Evolutionary conservation across 805 yeast genomes (phyloP), one percentile per base, ranked within the genome.

Genomic region (Kazachstania kunashirensis): DNA sequence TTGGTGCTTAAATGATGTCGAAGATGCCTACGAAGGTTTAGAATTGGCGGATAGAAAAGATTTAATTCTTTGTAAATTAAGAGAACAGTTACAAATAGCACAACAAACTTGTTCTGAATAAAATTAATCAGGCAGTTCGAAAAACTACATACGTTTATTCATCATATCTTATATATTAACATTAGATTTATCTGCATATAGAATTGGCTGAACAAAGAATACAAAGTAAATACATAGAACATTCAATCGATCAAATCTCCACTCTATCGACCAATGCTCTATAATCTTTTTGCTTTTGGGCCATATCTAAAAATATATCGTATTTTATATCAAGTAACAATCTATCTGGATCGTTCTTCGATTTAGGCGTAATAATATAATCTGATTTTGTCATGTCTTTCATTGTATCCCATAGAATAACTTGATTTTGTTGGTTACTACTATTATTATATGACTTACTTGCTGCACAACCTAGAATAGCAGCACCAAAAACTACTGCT

Each of bases 401-500:
- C 98, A 92, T 92, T 26, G 81, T 77, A 25, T 76, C 73, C 97
- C 97, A 89, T 40, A 92, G 66, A 38, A 68, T 70, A 17, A 65
- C 71, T 5, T 63, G 68, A 8, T 62, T 67, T 5, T 55, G 38
- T 17, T 20, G 40, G 37, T 6, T 34, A 16, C 16, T 38, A 36
- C 6, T 35, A 13, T 14, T 37, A 30, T 71, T 70, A 11, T 71
- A 70, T 42, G 73, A 77, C 47, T 79, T 78, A 9, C 92, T 85
- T 3, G 97, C 97, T 12, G 79, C 85, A 2, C 97, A 96, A 26
- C 97, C 98, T 43, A 92, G 68, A 55, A 92, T 66, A 0, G 98
- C 97, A 4, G 96, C 73, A 17, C 98, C 98, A 55, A 89, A 83
- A 2, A 92, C 97, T 27, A 92, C 98, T 2, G 96, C 94, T 1